These are phyloP conservation scores for Amanita rimosa DNA, from an alignment of 768 basidiomycete genomes.

Conservation along the genomic window DNA sequence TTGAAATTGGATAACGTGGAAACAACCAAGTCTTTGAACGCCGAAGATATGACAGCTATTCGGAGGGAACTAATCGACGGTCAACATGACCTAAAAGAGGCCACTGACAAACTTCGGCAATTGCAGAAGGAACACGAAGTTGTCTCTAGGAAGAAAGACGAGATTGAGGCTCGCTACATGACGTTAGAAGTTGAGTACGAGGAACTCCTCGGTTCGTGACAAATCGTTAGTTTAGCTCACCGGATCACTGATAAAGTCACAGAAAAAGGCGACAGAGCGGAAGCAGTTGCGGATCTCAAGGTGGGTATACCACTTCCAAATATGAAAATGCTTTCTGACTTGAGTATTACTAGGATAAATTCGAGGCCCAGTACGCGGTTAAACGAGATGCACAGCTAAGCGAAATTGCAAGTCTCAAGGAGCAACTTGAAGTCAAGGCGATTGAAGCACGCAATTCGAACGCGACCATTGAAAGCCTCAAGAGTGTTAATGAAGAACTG, in stretches of 20 bases:
- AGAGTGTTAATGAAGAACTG: constrained; percentile 94
- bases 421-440: constrained; percentile 76
- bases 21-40: constrained; percentile 47
- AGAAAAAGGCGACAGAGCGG: constrained; percentile 49
- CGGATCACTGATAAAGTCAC: constrained; percentile 9
- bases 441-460: constrained; percentile 81
- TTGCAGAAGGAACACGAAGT: constrained; percentile 91
- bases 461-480: constrained; percentile 82
- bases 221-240: neutral
- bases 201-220: constrained; percentile 75
- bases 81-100: constrained; percentile 77
- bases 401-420: constrained; percentile 79
- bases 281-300: constrained; percentile 81
- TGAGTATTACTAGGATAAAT: constrained; percentile 53
- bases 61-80: constrained; percentile 84
- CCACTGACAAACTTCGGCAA: constrained; percentile 80
- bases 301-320: constrained; percentile 23
- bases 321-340: constrained; percentile 10
- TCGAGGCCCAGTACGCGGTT: constrained; percentile 87
- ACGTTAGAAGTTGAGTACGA: constrained; percentile 91
- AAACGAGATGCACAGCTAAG: constrained; percentile 83
- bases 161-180: constrained; percentile 73
- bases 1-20: constrained; percentile 79
- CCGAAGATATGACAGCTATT: constrained; percentile 73
- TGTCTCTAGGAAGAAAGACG: constrained; percentile 69